Base-by-base conservation (phyloP, 345 rosid species). In the Gynandropsis gynandra region DNA sequence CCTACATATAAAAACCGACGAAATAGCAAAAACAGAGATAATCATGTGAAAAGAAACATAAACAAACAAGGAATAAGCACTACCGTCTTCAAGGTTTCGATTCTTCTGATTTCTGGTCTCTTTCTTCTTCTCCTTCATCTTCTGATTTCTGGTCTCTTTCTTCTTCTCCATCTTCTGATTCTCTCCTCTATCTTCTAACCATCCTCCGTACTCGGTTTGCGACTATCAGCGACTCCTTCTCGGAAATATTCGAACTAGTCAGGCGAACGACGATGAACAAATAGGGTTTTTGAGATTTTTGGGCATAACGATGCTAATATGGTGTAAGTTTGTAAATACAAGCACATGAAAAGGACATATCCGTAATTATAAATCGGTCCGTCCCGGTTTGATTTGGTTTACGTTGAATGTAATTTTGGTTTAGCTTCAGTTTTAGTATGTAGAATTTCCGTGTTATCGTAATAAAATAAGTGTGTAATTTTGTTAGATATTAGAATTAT, bases 201-300 rank as follows among this genome's bases (percentile, higher is more conserved):
- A 19, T 16, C 1, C 6, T 0, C 13, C 0, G 37, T 37, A 31
- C 48, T 52, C 13, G 21, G 47, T 24, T 48, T 59, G 53, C 60
- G 36, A 24, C 31, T 21, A 37, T 33, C 67, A 55, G 42, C 46
- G 66, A 15, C 59, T 58, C 16, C 52, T 32, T 39, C 34, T 39
- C 35, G 61, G 67, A 24, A 36, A 37, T 21, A 5, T 16, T 29
- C 13, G 35, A 16, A 40, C 13, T 62, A 7, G 47, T 51, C 44
- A 48, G 44, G 50, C 13, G 1, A 24, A n/a, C 43, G 44, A 55
- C 44, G 33, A 63, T 41, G 50, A 33, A 48, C n/a, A 48, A 63
- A 38, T 63, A 56, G 68, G 68, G 63, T 42, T 64, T 63, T 55
- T 6, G 56, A n/a, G n/a, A n/a, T n/a, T n/a, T n/a, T n/a, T n/a